Percentiles rank a stretch among this genome's conserved stretches.
Evolutionary conservation across 192 early-diverging fungal species (phyloP).

Genomic region (Coemansia sp.): DNA sequence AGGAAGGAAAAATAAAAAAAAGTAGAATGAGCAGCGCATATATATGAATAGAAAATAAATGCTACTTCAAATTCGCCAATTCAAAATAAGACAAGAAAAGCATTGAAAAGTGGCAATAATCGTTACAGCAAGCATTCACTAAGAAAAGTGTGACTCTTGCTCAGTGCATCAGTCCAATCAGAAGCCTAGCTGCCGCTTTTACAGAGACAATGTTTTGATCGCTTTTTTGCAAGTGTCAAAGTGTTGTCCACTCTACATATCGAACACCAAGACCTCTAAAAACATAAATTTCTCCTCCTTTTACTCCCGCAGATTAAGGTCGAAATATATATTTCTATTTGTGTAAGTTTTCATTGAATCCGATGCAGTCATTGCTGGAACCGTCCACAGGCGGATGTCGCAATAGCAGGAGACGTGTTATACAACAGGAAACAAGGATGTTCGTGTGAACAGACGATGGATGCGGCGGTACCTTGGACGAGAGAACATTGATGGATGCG

Average conservation of each 20-base stretch:
- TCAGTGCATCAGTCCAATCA: no score
- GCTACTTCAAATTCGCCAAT: no score
- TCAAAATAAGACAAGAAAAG: no score
- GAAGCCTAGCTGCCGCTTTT: no score
- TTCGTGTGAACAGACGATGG: background rate
- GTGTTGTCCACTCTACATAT: no score
- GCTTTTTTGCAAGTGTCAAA: no score
- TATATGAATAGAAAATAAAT: no score
- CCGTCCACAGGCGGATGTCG: background rate
- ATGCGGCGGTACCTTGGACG: background rate
- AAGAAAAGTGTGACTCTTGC: no score
- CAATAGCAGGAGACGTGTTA: background rate
- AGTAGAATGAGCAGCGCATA: no score
- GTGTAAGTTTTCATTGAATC: constrained; percentile 1
- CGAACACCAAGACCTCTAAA: background rate
- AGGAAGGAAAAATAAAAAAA: background rate
- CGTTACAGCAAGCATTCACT: no score
- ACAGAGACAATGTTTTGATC: no score
- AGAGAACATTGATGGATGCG: background rate
- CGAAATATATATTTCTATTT: constrained; percentile 15
- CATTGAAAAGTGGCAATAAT: no score
- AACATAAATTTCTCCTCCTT: constrained; percentile 7
- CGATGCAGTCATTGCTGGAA: background rate
- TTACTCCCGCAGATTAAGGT: constrained; percentile 10
- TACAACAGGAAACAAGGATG: background rate